Evolutionary conservation across 805 yeast genomes (phyloP).

Genomic region (Hanseniaspora meyeri): DNA sequence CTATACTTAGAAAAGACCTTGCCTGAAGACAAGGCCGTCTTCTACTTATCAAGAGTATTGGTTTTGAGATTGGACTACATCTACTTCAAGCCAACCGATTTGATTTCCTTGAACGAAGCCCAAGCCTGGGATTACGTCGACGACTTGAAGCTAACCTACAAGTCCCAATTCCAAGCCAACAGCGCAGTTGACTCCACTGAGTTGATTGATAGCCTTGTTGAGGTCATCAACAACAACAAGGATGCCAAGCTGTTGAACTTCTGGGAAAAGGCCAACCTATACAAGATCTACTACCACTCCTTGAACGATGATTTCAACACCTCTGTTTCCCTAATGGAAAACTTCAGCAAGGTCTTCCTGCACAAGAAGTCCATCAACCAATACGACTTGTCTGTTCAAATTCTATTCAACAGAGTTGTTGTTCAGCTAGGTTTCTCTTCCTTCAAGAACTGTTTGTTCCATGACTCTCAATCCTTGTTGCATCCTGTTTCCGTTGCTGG

Average conservation of each 20-base stretch:
- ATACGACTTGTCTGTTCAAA: conserved; percentile 78
- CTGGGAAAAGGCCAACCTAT: conserved; percentile 72
- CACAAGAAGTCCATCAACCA: conserved; percentile 51
- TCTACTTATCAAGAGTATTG: conserved; percentile 59
- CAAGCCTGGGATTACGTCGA: conserved; percentile 56
- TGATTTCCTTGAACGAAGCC: conserved; percentile 56
- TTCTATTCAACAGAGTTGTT: conserved; percentile 84
- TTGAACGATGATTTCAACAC: conserved; percentile 69
- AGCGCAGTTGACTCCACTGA: conserved; percentile 33
- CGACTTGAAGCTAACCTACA: conserved; percentile 4
- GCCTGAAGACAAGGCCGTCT: conserved; percentile 36
- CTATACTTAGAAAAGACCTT: conserved; percentile 62
- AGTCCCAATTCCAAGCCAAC: conserved; percentile 11
- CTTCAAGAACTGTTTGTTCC: conserved; percentile 75
- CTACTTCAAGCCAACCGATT: conserved; percentile 76
- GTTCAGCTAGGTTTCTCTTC: conserved; percentile 95
- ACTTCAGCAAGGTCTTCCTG: conserved; percentile 62
- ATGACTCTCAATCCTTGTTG: conserved; percentile 74
- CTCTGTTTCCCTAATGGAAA: conserved; percentile 79
- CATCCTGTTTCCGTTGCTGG: conserved; percentile 79
- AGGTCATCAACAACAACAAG: conserved; percentile 49
- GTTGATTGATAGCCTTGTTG: conserved; percentile 53
- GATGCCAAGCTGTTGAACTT: conserved; percentile 42
- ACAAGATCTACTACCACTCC: conserved; percentile 82
- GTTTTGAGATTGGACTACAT: conserved; percentile 81